These are phyloP conservation scores for Hortaea werneckii DNA, from an alignment of 2,329 filamentous ascomycete species.

Conservation along the genomic window DNA sequence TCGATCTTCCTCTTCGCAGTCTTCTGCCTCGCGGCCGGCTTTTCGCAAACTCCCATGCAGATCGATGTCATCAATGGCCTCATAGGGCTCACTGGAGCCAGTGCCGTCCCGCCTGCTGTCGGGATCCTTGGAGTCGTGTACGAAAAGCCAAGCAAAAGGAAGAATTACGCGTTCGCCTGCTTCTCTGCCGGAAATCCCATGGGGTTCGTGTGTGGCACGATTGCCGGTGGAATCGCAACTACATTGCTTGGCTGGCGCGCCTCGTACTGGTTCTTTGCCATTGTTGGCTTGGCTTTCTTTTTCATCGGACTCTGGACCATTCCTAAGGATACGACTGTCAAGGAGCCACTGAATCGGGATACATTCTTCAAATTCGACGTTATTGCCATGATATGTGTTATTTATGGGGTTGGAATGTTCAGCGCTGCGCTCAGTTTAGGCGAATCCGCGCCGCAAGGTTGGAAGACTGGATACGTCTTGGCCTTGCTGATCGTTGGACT, in stretches of 20 bases:
- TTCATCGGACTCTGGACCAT: constrained; percentile 51
- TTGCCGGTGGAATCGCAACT: constrained; percentile 53
- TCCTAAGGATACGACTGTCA: constrained; percentile 43
- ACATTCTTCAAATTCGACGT: constrained; percentile 51
- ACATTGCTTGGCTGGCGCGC: constrained; percentile 55
- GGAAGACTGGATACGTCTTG: constrained; percentile 53
- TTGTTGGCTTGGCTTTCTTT: constrained; percentile 53
- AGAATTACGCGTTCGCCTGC: constrained; percentile 55
- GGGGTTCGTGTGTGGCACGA: constrained; percentile 47
- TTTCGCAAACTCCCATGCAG: constrained; percentile 47
- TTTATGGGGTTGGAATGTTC: constrained; percentile 56
- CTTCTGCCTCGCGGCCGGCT: constrained; percentile 49
- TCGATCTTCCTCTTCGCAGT: constrained; percentile 51
- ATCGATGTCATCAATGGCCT: constrained; percentile 55
- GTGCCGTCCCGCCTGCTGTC: constrained; percentile 53
- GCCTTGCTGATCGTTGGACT: constrained; percentile 52
- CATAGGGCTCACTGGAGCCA: constrained; percentile 54
- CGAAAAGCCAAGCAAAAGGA: constrained; percentile 48
- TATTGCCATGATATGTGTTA: constrained; percentile 49
- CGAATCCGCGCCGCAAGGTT: constrained; percentile 50
- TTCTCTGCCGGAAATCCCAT: constrained; percentile 50
- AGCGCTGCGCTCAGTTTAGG: constrained; percentile 49
- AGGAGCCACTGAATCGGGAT: constrained; percentile 33
- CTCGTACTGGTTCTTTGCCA: constrained; percentile 50
- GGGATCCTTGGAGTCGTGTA: constrained; percentile 56